Percentiles rank a stretch among this genome's conserved stretches.
Conservation (phyloP, 2,329 filamentous ascomycete genomes). For the Phoma sp. region DNA sequence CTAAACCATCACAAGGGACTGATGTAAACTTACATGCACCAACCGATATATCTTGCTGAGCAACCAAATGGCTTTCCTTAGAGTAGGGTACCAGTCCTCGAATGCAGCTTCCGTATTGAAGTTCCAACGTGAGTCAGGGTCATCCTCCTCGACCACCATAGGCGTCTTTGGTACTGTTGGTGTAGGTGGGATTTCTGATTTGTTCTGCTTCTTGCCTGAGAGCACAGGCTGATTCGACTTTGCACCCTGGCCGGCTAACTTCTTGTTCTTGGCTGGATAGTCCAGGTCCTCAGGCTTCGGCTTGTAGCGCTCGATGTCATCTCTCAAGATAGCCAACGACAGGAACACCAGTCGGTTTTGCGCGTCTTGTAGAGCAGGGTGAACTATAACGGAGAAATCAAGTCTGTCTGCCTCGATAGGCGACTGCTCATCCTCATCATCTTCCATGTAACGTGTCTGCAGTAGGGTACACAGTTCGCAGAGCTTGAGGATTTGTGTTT, state of each 20-base stretch:
- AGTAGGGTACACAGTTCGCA: slow-evolving; percentile 72
- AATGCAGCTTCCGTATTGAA: slow-evolving; percentile 65
- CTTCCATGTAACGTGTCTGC: slow-evolving; percentile 69
- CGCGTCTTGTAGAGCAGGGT: slow-evolving; percentile 71
- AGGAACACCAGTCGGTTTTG: slow-evolving; percentile 73
- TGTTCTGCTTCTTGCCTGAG: slow-evolving; percentile 61
- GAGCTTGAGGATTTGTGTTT: slow-evolving; percentile 70
- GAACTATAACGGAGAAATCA: slow-evolving; percentile 68
- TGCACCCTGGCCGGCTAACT: slow-evolving; percentile 50
- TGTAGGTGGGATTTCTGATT: slow-evolving; percentile 44
- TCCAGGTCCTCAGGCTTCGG: slow-evolving; percentile 71
- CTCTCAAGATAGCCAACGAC: slow-evolving; percentile 67
- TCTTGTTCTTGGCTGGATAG: slow-evolving; percentile 63
- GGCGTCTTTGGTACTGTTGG: slow-evolving; percentile 57
- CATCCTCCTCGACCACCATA: slow-evolving; percentile 60
- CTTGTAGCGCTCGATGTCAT: slow-evolving; percentile 72
- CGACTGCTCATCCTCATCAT: slow-evolving; percentile 57
- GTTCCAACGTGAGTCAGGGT: slow-evolving; percentile 58
- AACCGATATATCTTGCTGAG: slow-evolving; percentile 74
- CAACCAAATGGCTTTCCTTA: slow-evolving; percentile 72
- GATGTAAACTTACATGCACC: slow-evolving; percentile 62
- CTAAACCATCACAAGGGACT: neutral
- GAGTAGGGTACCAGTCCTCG: slow-evolving; percentile 70
- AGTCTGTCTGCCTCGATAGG: slow-evolving; percentile 61
- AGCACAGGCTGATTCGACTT: slow-evolving; percentile 56